Conservation (phyloP, 345 rosid genomes). For the Balakata baccata region DNA sequence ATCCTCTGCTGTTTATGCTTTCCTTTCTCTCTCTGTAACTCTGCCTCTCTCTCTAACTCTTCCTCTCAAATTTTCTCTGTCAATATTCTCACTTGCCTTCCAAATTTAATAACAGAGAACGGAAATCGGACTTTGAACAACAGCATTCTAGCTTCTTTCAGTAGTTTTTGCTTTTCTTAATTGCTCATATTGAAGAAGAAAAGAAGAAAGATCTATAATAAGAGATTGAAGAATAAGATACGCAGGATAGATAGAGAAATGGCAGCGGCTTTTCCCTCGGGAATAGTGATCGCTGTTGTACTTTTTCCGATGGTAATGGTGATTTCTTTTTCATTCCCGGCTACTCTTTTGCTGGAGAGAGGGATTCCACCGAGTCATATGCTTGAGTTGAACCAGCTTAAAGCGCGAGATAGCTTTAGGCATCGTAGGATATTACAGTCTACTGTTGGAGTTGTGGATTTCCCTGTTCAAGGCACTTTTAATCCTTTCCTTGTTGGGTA, state of each 20-base stretch:
- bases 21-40: background rate
- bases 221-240: background rate
- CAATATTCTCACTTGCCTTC: background rate
- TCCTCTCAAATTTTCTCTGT: background rate
- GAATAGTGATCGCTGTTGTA: conserved; percentile 13
- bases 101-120: background rate
- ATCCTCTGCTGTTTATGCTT: background rate
- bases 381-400: conserved; percentile 55
- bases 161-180: background rate
- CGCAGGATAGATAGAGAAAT: background rate
- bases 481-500: conserved; percentile 92
- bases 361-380: conserved; percentile 53
- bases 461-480: conserved; percentile 71
- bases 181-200: background rate
- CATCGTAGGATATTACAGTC: conserved; percentile 82
- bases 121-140: background rate
- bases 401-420: conserved; percentile 59
- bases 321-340: conserved; percentile 35
- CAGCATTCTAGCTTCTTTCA: background rate
- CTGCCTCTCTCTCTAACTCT: background rate
- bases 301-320: conserved; percentile 24
- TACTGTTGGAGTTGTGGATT: conserved; percentile 60
- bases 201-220: no score
- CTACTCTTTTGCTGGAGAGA: conserved; percentile 32
- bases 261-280: conserved; percentile 17